phyloP scores from a whole-genome alignment of 768 basidiomycete species.

The Tricholomella constricta region DNA sequence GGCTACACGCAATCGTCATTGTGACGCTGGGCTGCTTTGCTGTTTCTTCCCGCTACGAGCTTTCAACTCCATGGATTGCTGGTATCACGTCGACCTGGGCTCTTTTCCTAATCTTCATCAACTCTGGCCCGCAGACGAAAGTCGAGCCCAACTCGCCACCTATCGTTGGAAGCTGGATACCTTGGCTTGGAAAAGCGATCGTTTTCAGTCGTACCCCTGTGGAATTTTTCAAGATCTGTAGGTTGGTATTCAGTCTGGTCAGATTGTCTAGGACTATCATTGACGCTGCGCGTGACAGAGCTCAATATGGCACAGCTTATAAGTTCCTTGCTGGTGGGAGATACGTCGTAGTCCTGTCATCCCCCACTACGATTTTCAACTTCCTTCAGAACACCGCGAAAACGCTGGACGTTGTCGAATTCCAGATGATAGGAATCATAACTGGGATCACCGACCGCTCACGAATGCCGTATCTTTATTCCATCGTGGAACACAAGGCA shows the following conservation, averaged over 20 bases:
- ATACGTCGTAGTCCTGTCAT: not conserved
- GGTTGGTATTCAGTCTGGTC: not conserved
- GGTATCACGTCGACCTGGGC: not conserved
- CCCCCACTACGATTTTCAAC: conserved; percentile 4
- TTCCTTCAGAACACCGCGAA: conserved; percentile 7
- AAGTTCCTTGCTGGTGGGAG: conserved; percentile 5
- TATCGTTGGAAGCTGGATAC: not conserved
- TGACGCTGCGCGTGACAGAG: not conserved
- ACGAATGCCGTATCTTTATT: conserved; percentile 7
- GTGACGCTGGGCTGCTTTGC: not conserved
- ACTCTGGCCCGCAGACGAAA: not conserved
- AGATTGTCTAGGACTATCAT: not conserved
- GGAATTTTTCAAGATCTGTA: too few species aligned
- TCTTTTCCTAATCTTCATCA: not conserved
- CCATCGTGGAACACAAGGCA: conserved; percentile 8
- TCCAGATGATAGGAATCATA: conserved; percentile 9
- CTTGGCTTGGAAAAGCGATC: too few species aligned
- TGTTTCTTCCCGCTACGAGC: not conserved
- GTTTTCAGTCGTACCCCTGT: too few species aligned
- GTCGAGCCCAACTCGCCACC: not conserved
- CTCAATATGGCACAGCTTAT: conserved; percentile 2
- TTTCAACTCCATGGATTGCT: not conserved
- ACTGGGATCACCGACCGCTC: conserved; percentile 6
- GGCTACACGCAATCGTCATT: not conserved
- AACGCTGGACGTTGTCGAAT: conserved; percentile 9